phyloP scores from a whole-genome alignment of 2,329 filamentous ascomycete genomes.

The Cercospora citrullina region DNA sequence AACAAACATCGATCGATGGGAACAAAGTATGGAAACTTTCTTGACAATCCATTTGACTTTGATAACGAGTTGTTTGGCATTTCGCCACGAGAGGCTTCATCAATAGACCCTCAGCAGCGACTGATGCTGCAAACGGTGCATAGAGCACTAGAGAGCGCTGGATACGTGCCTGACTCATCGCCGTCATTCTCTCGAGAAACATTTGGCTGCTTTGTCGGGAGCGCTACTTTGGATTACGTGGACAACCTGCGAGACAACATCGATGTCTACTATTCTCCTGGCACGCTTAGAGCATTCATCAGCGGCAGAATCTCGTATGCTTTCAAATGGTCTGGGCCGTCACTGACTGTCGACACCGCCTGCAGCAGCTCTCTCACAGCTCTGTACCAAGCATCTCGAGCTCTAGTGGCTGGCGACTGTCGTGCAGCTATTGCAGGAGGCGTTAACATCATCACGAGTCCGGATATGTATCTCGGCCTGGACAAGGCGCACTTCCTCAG shows the following conservation, averaged over 20 bases:
- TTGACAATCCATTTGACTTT: slow-evolving; percentile 16
- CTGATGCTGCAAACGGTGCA: slow-evolving; percentile 12
- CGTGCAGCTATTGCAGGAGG: slow-evolving; percentile 20
- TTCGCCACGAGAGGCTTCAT: slow-evolving; percentile 18
- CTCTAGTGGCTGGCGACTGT: slow-evolving; percentile 15
- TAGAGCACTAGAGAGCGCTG: slow-evolving; percentile 16
- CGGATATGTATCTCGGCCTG: slow-evolving; percentile 22
- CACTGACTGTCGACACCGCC: slow-evolving; percentile 18
- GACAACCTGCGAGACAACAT: slow-evolving; percentile 16
- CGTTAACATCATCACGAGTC: slow-evolving; percentile 21
- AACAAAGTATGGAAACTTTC: slow-evolving; percentile 19
- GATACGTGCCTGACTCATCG: slow-evolving; percentile 18
- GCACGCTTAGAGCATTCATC: slow-evolving; percentile 16
- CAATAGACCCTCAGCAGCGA: slow-evolving; percentile 21
- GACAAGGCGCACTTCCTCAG: slow-evolving; percentile 25
- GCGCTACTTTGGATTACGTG: slow-evolving; percentile 14
- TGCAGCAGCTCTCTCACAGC: slow-evolving; percentile 17
- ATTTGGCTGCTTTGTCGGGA: slow-evolving; percentile 17
- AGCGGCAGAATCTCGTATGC: slow-evolving; percentile 16
- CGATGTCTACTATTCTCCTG: slow-evolving; percentile 17
- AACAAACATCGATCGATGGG: slow-evolving; percentile 7
- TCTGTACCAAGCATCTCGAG: slow-evolving; percentile 15
- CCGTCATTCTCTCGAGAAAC: slow-evolving; percentile 13
- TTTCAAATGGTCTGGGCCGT: slow-evolving; percentile 21
- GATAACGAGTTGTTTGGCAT: slow-evolving; percentile 18